A percentile compares a stretch with the other conserved stretches of the same genome.
These are phyloP conservation scores for Straminergon stramineum DNA, from an alignment of 225 moss, liverwort and hornwort genomes.

Conservation along the genomic window DNA sequence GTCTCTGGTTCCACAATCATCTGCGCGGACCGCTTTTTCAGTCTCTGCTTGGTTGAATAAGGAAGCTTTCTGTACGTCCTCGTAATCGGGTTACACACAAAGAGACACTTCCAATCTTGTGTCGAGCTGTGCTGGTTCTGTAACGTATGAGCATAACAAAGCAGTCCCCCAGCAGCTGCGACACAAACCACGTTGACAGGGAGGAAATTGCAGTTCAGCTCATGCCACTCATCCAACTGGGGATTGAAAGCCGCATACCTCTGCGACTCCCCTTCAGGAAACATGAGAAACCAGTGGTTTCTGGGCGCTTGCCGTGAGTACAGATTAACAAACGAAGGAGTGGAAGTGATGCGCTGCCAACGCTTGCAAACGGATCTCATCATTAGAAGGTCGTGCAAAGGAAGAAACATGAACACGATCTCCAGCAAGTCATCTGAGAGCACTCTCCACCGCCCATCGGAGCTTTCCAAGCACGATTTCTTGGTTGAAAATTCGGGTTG, in stretches of 20 bases:
- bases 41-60: slow-evolving; percentile 22
- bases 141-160: slow-evolving; percentile 22
- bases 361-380: slow-evolving; percentile 25
- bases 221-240: slow-evolving; percentile 24
- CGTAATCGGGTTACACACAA: slow-evolving; percentile 33
- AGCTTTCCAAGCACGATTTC: slow-evolving; percentile 3
- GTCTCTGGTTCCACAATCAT: slow-evolving; percentile 28
- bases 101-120: slow-evolving; percentile 30
- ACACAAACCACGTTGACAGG: slow-evolving; percentile 24
- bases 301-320: slow-evolving; percentile 2
- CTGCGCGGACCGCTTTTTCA: slow-evolving; percentile 16
- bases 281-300: slow-evolving; percentile 34
- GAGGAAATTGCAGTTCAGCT: slow-evolving; percentile 26
- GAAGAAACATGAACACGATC: slow-evolving; percentile 9
- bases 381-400: slow-evolving; percentile 16
- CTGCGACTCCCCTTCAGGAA: slow-evolving; percentile 24
- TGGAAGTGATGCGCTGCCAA: slow-evolving; percentile 23
- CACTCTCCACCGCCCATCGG: slow-evolving; percentile 6
- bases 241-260: slow-evolving; percentile 27
- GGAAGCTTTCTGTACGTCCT: slow-evolving; percentile 23
- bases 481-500: background rate
- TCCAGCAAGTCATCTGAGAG: slow-evolving; percentile 33
- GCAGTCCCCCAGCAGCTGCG: slow-evolving; percentile 31
- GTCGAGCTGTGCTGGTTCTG: slow-evolving; percentile 27
- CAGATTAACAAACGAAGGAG: slow-evolving; percentile 3